Base-by-base conservation (phyloP, 2,329 filamentous ascomycete genomes). In the Thelonectria rubi region DNA sequence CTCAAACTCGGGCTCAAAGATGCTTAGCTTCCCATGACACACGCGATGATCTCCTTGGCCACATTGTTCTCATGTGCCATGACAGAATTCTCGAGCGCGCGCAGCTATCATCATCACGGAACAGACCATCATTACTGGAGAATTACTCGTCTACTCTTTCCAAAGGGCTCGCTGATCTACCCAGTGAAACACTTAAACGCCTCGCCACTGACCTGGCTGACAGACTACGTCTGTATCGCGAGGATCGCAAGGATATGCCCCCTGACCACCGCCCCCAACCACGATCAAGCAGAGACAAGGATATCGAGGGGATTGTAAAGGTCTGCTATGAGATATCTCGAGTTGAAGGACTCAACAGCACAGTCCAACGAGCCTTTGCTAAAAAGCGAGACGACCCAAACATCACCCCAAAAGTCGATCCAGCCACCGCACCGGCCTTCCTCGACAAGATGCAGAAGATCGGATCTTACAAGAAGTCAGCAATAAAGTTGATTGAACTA, bases 371-470 rank as follows among this genome's bases (percentile, higher is more conserved):
- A 47, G 47, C 18, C 21, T 30, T 46, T 14, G 50, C 18, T 15
- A 4, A 43, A 3, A n/a, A n/a, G n/a, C n/a, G n/a, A n/a, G n/a
- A n/a, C n/a, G n/a, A n/a, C n/a, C n/a, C n/a, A n/a, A n/a, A n/a
- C n/a, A n/a, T n/a, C n/a, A 17, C 63, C 10, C 43, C 26, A 5
- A 37, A 37, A 26, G 45, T 60, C 46, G 30, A 64, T 4, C 57
- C 63, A 2, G 3, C 3, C 9, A 42, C 34, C n/a, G 37, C 52
- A 7, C 17, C 45, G 4, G 46, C 47, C 3, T 20, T 70, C 5
- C 24, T 67, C 20, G 60, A 63, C 15, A 64, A 45, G 12, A 58
- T 65, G 7, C 49, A 46, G 10, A 69, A 70, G 51, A 37, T 70
- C 18, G 64, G 56, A n/a, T 49, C 49, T 12, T 69, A 69, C 17